A percentile compares a stretch with the other conserved stretches of the same genome.
These are phyloP conservation scores for Pestalotiopsis sp. DNA, from an alignment of 2,329 filamentous ascomycete genomes.

Conservation along the genomic window DNA sequence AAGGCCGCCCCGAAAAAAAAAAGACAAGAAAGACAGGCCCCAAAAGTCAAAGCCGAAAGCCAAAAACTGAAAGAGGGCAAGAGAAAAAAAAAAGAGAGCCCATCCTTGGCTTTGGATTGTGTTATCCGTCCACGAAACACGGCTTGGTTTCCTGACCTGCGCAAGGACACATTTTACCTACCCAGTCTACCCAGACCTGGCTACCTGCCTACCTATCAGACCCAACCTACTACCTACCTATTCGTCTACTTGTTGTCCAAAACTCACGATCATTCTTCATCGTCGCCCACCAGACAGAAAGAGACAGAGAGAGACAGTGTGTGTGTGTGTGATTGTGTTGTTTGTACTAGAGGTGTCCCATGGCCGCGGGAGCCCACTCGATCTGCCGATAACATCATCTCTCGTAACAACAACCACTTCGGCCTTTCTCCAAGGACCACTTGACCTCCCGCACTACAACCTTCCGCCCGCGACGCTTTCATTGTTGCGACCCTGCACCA, in stretches of 20 bases:
- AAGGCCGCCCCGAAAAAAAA: background rate
- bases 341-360: background rate
- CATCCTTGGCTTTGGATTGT: background rate
- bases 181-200: background rate
- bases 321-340: background rate
- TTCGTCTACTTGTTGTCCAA: background rate
- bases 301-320: no score
- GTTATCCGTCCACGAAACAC: slow-evolving; percentile 5
- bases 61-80: background rate
- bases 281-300: background rate
- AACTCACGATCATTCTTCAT: background rate
- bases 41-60: background rate
- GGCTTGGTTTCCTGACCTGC: background rate
- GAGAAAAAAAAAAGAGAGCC: background rate
- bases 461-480: background rate
- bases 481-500: slow-evolving; percentile 2
- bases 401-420: background rate
- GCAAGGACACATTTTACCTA: slow-evolving; percentile 8
- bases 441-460: background rate
- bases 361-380: background rate
- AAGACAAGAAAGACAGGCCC: background rate
- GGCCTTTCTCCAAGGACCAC: background rate
- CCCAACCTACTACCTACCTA: no score
- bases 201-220: no score
- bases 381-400: background rate